Evolutionary conservation across 2,329 filamentous ascomycete species (phyloP).

Genomic region (Aspergillus quadricinctus): DNA sequence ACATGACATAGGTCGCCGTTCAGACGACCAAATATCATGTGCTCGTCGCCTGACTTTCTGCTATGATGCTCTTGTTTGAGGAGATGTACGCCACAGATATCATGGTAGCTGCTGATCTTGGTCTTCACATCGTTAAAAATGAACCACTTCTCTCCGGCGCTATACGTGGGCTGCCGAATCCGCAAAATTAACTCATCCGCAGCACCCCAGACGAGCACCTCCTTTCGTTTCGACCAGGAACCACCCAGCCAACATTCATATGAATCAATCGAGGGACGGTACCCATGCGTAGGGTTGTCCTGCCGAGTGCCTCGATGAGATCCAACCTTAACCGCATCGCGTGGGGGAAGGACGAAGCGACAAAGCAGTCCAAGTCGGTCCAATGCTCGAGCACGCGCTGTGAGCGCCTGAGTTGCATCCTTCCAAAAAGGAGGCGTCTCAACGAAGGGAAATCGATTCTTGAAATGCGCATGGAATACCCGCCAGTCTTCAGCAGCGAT

Average conservation of each 20-base stretch:
- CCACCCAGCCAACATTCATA: conserved; percentile 50
- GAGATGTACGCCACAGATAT: conserved; percentile 56
- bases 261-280: conserved; percentile 55
- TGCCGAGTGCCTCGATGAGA: conserved; percentile 31
- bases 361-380: conserved; percentile 54
- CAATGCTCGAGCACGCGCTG: conserved; percentile 54
- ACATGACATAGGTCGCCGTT: conserved; percentile 48
- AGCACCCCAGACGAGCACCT: conserved; percentile 58
- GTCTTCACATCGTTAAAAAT: conserved; percentile 48
- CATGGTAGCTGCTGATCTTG: conserved; percentile 51
- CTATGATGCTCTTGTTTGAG: conserved; percentile 41
- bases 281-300: conserved; percentile 53
- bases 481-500: conserved; percentile 47
- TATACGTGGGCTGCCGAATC: conserved; percentile 41
- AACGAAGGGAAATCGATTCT: conserved; percentile 46
- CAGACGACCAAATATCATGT: conserved; percentile 54
- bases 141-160: conserved; percentile 41
- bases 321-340: conserved; percentile 38
- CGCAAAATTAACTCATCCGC: conserved; percentile 54
- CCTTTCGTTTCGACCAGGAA: conserved; percentile 48
- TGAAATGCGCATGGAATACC: conserved; percentile 44
- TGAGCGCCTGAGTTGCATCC: conserved; percentile 51
- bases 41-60: conserved; percentile 34
- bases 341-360: conserved; percentile 47
- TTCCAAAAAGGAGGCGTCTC: conserved; percentile 42